A percentile compares a stretch with the other conserved stretches of the same genome.
phyloP scores from a whole-genome alignment of 352 stramenopile genomes.

The Phytophthora cactorum region DNA sequence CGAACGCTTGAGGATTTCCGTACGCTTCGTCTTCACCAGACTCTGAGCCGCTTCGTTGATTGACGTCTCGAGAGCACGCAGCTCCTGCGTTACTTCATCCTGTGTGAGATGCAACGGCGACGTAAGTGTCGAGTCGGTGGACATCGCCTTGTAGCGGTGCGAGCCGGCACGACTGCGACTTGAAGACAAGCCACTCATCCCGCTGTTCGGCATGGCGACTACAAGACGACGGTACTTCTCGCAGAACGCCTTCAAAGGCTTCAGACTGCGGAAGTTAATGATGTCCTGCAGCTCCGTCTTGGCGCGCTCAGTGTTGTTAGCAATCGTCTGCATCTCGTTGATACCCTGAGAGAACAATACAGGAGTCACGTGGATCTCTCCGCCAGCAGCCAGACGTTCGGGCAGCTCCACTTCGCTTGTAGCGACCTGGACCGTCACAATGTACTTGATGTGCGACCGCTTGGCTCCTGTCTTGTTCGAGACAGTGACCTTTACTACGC shows the following conservation, averaged over 20 bases:
- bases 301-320: slow-evolving; percentile 90
- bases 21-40: slow-evolving; percentile 87
- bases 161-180: slow-evolving; percentile 38
- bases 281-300: slow-evolving; percentile 91
- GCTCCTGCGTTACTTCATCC: slow-evolving; percentile 73
- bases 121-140: slow-evolving; percentile 51
- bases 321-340: slow-evolving; percentile 96
- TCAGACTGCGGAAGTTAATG: slow-evolving; percentile 90
- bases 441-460: slow-evolving; percentile 79
- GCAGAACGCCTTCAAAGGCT: slow-evolving; percentile 80
- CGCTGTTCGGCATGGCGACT: slow-evolving; percentile 55
- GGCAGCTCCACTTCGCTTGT: slow-evolving; percentile 81
- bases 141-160: slow-evolving; percentile 65
- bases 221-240: slow-evolving; percentile 82
- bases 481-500: slow-evolving; percentile 81
- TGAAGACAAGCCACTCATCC: slow-evolving; percentile 39
- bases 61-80: slow-evolving; percentile 63
- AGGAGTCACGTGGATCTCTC: slow-evolving; percentile 85
- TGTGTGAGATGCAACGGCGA: slow-evolving; percentile 68
- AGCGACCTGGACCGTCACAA: slow-evolving; percentile 82
- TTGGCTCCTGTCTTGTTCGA: slow-evolving; percentile 62
- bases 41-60: slow-evolving; percentile 84
- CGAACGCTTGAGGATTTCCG: slow-evolving; percentile 84
- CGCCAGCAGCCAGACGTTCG: slow-evolving; percentile 65
- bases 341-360: slow-evolving; percentile 93